Conservation (phyloP, 139 green algal species). For the Haematococcus lacustris region DNA sequence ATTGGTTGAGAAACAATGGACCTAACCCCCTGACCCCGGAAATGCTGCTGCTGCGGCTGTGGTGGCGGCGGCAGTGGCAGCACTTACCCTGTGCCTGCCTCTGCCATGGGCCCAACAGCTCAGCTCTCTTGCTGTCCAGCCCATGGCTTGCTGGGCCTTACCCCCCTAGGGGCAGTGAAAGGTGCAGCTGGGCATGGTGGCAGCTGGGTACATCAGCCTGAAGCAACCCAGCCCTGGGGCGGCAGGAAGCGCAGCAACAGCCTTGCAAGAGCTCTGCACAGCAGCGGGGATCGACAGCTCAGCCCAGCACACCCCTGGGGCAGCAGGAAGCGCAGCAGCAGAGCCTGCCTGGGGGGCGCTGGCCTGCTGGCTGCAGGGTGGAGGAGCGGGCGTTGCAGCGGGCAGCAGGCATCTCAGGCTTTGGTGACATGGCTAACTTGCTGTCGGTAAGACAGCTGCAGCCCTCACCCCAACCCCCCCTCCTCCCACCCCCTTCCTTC, state of each 20-base stretch:
- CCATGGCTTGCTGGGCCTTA: too few species aligned
- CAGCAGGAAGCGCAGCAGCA: not conserved
- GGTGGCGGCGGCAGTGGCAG: too few species aligned
- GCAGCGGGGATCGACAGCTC: not conserved
- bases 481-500: too few species aligned
- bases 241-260: not conserved
- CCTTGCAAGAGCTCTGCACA: not conserved
- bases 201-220: not conserved
- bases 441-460: constrained; percentile 12
- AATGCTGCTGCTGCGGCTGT: too few species aligned
- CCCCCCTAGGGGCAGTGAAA: too few species aligned
- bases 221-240: not conserved
- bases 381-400: constrained; percentile 38
- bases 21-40: too few species aligned
- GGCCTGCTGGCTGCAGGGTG: constrained; percentile 6
- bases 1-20: too few species aligned
- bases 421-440: constrained; percentile 51
- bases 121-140: too few species aligned
- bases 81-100: too few species aligned
- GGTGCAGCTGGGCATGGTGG: too few species aligned
- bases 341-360: not conserved
- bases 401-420: constrained; percentile 31
- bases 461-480: too few species aligned
- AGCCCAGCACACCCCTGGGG: not conserved
- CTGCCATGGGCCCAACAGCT: too few species aligned